Conservation (phyloP, 208 protist species). For the Trypanosoma lewisi region DNA sequence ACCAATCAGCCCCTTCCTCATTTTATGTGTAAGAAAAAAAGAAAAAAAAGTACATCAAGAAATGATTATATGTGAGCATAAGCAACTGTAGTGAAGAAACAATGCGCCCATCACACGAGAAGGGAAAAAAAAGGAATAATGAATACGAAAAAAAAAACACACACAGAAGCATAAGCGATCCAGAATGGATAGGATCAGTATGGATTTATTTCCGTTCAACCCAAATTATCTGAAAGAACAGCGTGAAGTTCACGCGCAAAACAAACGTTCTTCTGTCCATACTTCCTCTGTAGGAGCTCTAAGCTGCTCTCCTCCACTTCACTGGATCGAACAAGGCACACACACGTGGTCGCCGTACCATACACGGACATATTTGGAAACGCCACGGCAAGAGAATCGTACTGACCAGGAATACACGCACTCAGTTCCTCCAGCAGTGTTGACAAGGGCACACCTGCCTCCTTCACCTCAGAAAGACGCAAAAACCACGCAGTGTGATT, state of each 20-base stretch:
- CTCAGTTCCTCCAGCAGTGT: conserved; percentile 25
- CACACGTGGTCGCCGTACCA: conserved; percentile 47
- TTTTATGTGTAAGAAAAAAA: no score
- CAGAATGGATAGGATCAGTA: no score
- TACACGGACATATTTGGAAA: conserved; percentile 80
- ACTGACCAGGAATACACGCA: conserved; percentile 9
- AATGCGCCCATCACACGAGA: background rate
- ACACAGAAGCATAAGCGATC: background rate
- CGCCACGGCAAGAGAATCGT: conserved; percentile 46
- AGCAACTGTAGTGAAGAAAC: conserved; percentile 10
- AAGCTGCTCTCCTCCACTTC: conserved; percentile 30
- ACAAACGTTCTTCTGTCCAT: conserved; percentile 49
- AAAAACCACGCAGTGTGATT: conserved; percentile 27
- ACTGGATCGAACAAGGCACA: conserved; percentile 46
- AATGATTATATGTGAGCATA: background rate
- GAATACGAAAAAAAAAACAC: background rate
- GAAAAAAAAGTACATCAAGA: conserved; percentile 6
- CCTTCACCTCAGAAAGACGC: conserved; percentile 25
- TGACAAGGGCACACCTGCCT: conserved; percentile 24
- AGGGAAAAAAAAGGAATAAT: background rate
- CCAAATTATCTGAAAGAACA: conserved; percentile 9
- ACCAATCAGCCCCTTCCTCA: no score
- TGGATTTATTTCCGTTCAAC: background rate
- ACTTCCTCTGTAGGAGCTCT: conserved; percentile 43
- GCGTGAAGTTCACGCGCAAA: conserved; percentile 28